These are phyloP conservation scores for Hyaloscypha hepaticicola DNA, from an alignment of 495 filamentous ascomycete species.

Conservation along the genomic window DNA sequence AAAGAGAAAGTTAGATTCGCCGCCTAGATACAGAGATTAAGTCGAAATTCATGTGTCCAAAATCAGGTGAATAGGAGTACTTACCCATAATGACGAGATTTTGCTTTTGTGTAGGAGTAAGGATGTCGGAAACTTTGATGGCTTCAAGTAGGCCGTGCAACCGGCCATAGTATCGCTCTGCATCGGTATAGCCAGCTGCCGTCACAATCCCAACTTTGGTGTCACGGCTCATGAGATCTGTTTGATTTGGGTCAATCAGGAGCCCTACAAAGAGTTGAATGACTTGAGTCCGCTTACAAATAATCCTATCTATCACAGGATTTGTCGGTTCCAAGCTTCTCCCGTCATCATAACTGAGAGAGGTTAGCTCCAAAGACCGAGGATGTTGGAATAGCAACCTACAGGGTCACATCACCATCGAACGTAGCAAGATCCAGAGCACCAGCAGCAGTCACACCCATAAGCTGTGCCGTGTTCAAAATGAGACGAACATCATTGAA, in stretches of 20 bases:
- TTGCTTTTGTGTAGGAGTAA: slow-evolving; percentile 63
- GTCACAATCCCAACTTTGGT: slow-evolving; percentile 93
- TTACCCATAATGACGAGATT: slow-evolving; percentile 83
- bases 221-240: slow-evolving; percentile 53
- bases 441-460: slow-evolving; percentile 72
- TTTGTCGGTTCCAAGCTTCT: slow-evolving; percentile 68
- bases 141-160: slow-evolving; percentile 83
- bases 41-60: neutral
- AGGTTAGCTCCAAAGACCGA: slow-evolving; percentile 6
- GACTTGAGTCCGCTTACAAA: slow-evolving; percentile 35
- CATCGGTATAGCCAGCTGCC: slow-evolving; percentile 91
- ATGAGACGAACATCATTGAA: slow-evolving; percentile 96
- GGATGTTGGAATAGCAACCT: neutral
- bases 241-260: neutral
- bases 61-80: neutral
- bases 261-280: neutral
- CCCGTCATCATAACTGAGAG: slow-evolving; percentile 79
- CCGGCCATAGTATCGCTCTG: slow-evolving; percentile 76
- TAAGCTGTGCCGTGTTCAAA: slow-evolving; percentile 90
- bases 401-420: slow-evolving; percentile 92
- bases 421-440: slow-evolving; percentile 84
- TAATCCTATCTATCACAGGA: slow-evolving; percentile 75
- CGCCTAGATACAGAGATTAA: slow-evolving; percentile 27
- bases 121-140: slow-evolving; percentile 58
- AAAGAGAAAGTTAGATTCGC: slow-evolving; percentile 85